A percentile compares a stretch with the other conserved stretches of the same genome.
phyloP scores from a whole-genome alignment of 139 green algal species.

The Trebouxia sp. region DNA sequence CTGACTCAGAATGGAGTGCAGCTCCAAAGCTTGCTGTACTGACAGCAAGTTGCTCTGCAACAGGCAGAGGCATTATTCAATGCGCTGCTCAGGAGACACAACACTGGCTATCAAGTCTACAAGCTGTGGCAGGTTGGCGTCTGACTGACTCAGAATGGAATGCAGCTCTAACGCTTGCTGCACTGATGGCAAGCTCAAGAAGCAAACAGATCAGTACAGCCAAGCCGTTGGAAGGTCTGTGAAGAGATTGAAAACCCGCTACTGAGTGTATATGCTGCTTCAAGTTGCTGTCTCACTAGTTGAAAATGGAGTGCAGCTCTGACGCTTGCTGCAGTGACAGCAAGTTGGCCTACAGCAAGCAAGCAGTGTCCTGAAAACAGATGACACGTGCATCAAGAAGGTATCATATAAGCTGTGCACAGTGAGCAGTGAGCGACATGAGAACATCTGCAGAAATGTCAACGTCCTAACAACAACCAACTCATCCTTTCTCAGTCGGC shows the following conservation, averaged over 20 bases:
- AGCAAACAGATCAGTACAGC: neutral
- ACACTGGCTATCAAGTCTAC: neutral
- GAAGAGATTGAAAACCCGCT: neutral
- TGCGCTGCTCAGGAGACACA: neutral
- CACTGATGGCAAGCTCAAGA: neutral
- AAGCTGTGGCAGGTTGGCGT: neutral
- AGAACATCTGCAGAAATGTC: too few relatives aligned
- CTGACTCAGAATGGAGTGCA: slow-evolving; percentile 53
- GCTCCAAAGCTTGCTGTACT: slow-evolving; percentile 46
- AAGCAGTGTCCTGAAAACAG: too few relatives aligned
- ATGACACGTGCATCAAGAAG: too few relatives aligned
- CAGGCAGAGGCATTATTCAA: neutral
- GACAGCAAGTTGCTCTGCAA: slow-evolving; percentile 10
- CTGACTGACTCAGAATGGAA: slow-evolving; percentile 46
- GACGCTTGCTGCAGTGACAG: too few relatives aligned
- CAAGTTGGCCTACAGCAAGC: too few relatives aligned
- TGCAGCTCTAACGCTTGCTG: slow-evolving; percentile 54
- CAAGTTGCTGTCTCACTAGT: slow-evolving; percentile 21
- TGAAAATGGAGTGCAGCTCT: slow-evolving; percentile 55
- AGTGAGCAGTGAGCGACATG: too few relatives aligned
- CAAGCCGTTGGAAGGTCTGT: neutral
- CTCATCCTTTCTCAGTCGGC: too few relatives aligned
- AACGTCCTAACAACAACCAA: too few relatives aligned
- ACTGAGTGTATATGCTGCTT: neutral
- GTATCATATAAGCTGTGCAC: too few relatives aligned